Conservation (phyloP, 305 asterid genomes). For the Galium porrigens region DNA sequence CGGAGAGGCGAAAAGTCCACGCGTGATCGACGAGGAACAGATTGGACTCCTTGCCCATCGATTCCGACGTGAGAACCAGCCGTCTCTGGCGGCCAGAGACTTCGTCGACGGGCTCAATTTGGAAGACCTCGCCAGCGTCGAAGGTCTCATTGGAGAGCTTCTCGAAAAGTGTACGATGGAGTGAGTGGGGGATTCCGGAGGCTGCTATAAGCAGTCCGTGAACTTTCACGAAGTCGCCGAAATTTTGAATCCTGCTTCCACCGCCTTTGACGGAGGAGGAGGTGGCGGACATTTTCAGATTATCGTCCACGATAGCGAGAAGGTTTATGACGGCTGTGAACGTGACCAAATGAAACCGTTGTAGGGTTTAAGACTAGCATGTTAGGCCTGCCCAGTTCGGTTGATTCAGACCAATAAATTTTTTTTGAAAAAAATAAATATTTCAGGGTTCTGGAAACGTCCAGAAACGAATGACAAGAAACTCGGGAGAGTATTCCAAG, state of each 20-base stretch:
- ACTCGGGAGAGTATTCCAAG: too few relatives aligned
- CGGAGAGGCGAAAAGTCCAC: slow-evolving; percentile 83
- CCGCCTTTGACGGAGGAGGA: slow-evolving; percentile 17
- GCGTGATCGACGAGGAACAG: slow-evolving; percentile 92
- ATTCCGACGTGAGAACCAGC: slow-evolving; percentile 41
- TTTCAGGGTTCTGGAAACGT: too few relatives aligned
- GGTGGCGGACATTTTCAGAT: slow-evolving; percentile 29
- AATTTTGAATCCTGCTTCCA: slow-evolving; percentile 23
- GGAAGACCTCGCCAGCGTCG: slow-evolving; percentile 81
- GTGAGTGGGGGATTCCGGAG: slow-evolving; percentile 61
- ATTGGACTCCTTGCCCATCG: slow-evolving; percentile 42
- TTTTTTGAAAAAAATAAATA: too few relatives aligned
- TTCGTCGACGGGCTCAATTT: slow-evolving; percentile 68
- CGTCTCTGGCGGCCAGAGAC: slow-evolving; percentile 53
- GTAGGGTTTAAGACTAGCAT: slow-evolving; percentile 3
- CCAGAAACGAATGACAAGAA: too few relatives aligned
- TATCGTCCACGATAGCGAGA: neutral
- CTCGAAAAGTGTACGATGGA: slow-evolving; percentile 56
- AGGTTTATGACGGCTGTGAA: slow-evolving; percentile 1
- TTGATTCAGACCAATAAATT: too few relatives aligned
- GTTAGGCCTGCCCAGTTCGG: too few relatives aligned
- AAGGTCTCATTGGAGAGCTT: slow-evolving; percentile 61
- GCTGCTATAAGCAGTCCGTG: slow-evolving; percentile 69
- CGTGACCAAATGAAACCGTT: neutral
- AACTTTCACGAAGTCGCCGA: slow-evolving; percentile 54